Evolutionary conservation across 2,329 filamentous ascomycete species (phyloP), one percentile per base, ranked within the genome.

Genomic region (Magnaporthiopsis rhizophila): DNA sequence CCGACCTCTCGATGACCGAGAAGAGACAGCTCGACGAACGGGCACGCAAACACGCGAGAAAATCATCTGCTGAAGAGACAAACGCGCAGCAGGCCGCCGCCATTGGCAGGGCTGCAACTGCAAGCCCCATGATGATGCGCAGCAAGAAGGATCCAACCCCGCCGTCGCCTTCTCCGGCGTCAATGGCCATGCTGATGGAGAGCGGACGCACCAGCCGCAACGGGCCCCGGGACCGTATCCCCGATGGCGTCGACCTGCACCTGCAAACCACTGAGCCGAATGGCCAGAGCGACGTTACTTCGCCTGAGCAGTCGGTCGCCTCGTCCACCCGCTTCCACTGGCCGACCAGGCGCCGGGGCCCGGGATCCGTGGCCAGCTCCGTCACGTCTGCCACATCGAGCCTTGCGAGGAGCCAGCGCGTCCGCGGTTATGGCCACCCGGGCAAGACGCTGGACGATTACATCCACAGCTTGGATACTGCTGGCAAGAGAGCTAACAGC

Each of bases 381-480:
- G 77, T 84, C 36, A 84, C 84, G 1, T 86, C 85, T 28, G 84
- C 82, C 9, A 77, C 76, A 36, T 86, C 83, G 0, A 85, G 82
- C 63, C 76, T 80, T 32, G 77, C 78, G 24, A 78, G 80, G 65
- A 81, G 80, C 69, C 72, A 83, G 67, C 79, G 68, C 4, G 62
- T 61, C 61, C 66, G 68, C 34, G 65, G 86, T 21, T 45, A 45
- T 45, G 60, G 61, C 79, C 74, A 56, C 77, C 13, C 85, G 69
- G 83, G 82, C 57, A 84, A 87, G 67, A 91, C 86, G 68, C 83
- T 91, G 50, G 90, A 96, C 69, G 88, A 93, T 67, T 96, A 95
- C 72, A 93, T 96, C 68, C 91, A 87, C 76, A 95, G 91, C 72
- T 78, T 97, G 1, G 92, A 96, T 45, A 90, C 91, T 12, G 86